phyloP scores from a whole-genome alignment of 192 early-diverging fungal genomes.

The Backusella parvicylindrica region DNA sequence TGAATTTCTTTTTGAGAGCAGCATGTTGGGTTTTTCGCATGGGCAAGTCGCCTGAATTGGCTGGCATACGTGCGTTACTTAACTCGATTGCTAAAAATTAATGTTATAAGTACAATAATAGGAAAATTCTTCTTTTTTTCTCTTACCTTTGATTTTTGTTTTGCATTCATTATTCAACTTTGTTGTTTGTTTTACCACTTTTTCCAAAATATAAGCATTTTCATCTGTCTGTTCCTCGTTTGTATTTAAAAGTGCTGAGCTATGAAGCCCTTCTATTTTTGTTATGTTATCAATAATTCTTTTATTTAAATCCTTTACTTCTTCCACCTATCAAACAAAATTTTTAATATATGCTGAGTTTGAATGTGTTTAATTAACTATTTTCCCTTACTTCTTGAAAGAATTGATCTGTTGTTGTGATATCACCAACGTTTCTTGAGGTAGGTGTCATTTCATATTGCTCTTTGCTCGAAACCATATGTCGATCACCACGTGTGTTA shows the following conservation, averaged over 20 bases:
- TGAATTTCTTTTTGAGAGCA: slow-evolving; percentile 56
- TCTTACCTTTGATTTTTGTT: slow-evolving; percentile 47
- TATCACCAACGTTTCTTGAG: neutral
- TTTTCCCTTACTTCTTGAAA: slow-evolving; percentile 30
- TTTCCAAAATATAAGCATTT: slow-evolving; percentile 29
- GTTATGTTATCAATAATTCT: slow-evolving; percentile 28
- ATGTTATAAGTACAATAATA: neutral
- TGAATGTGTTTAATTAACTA: neutral
- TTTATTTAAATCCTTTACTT: slow-evolving; percentile 29
- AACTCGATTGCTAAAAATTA: slow-evolving; percentile 29
- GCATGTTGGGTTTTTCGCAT: slow-evolving; percentile 43
- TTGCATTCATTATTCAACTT: slow-evolving; percentile 41
- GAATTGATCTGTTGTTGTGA: slow-evolving; percentile 31
- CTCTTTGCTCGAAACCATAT: slow-evolving; percentile 17
- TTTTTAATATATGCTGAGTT: neutral
- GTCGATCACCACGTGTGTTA: slow-evolving; percentile 22
- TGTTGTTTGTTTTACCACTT: slow-evolving; percentile 20
- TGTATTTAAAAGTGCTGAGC: slow-evolving; percentile 31
- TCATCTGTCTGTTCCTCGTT: slow-evolving; percentile 31
- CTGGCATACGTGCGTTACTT: slow-evolving; percentile 29
- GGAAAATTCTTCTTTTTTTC: neutral
- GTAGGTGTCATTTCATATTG: slow-evolving; percentile 33
- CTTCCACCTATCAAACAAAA: slow-evolving; percentile 26
- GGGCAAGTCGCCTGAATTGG: slow-evolving; percentile 28
- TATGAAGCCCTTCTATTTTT: slow-evolving; percentile 36